Percentiles rank a stretch among this genome's conserved stretches.
Evolutionary conservation across 2,329 filamentous ascomycete genomes (phyloP).

Genomic region (Arthrobotrys sphaeroides): DNA sequence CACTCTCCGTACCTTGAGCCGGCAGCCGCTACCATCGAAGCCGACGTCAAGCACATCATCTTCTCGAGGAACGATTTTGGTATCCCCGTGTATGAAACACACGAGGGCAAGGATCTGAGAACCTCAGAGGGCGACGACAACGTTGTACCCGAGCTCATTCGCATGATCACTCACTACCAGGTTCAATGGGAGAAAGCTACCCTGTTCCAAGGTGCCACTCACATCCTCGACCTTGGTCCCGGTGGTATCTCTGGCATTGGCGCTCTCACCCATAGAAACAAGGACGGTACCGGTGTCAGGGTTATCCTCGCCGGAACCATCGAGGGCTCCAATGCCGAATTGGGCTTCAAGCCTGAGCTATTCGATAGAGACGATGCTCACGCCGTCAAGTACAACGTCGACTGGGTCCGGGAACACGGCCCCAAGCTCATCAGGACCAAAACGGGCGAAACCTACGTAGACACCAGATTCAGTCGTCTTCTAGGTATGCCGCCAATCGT

Average conservation of each 20-base stretch:
- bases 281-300: slow-evolving; percentile 96
- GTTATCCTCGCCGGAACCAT: slow-evolving; percentile 95
- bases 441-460: slow-evolving; percentile 86
- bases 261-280: slow-evolving; percentile 96
- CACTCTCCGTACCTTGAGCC: slow-evolving; percentile 92
- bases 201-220: slow-evolving; percentile 86
- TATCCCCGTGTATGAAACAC: slow-evolving; percentile 89
- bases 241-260: slow-evolving; percentile 96
- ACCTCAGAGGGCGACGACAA: slow-evolving; percentile 67
- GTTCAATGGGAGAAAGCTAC: slow-evolving; percentile 98
- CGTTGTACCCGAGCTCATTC: slow-evolving; percentile 83
- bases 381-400: slow-evolving; percentile 90
- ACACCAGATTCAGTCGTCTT: slow-evolving; percentile 93
- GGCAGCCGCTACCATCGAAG: slow-evolving; percentile 81
- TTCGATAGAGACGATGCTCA: slow-evolving; percentile 96
- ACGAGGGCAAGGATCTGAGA: slow-evolving; percentile 85
- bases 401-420: slow-evolving; percentile 98
- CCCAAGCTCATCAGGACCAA: slow-evolving; percentile 92
- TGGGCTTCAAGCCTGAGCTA: slow-evolving; percentile 97
- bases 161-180: slow-evolving; percentile 91
- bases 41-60: slow-evolving; percentile 88
- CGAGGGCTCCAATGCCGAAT: slow-evolving; percentile 85
- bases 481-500: slow-evolving; percentile 86
- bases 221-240: slow-evolving; percentile 95
- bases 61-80: slow-evolving; percentile 73